These are phyloP conservation scores for Rhodotorula mucilaginosa DNA, from an alignment of 1,284 basidiomycete genomes.

Conservation along the genomic window DNA sequence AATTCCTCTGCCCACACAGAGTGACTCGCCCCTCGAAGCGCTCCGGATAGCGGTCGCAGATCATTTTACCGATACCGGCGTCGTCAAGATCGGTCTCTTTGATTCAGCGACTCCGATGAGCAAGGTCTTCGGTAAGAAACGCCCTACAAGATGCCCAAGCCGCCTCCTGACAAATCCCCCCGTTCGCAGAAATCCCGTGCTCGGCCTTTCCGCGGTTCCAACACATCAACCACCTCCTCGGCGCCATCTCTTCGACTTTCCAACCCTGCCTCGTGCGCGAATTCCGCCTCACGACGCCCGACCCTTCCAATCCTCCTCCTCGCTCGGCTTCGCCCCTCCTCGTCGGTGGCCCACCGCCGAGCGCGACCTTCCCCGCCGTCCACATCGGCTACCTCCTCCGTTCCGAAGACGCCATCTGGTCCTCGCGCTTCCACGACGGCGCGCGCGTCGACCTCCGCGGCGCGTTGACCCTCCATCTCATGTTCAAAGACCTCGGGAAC, in stretches of 20 bases:
- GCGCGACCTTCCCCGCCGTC: neutral
- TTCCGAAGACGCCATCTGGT: conserved; percentile 35
- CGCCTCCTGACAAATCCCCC: neutral
- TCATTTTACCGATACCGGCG: conserved; percentile 37
- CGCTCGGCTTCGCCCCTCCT: neutral
- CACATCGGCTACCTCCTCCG: conserved; percentile 41
- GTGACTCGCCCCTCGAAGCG: conserved; percentile 23
- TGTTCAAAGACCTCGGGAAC: conserved; percentile 29
- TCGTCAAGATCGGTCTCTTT: conserved; percentile 37
- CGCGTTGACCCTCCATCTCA: conserved; percentile 29
- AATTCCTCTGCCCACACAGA: neutral
- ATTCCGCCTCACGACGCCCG: conserved; percentile 34
- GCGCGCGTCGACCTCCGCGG: conserved; percentile 34
- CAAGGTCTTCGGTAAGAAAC: conserved; percentile 35
- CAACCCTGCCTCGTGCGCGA: conserved; percentile 30
- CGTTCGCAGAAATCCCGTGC: conserved; percentile 34
- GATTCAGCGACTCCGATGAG: conserved; percentile 24
- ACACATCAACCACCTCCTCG: conserved; percentile 34
- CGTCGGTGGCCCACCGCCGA: neutral
- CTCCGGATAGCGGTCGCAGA: conserved; percentile 26
- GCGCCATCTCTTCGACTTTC: conserved; percentile 20
- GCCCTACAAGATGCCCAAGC: neutral
- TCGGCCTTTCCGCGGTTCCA: conserved; percentile 39
- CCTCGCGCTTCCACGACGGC: conserved; percentile 24
- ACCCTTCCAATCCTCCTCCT: conserved; percentile 14